These are phyloP conservation scores for Coemansia sp. DNA, from an alignment of 192 early-diverging fungal species.

Conservation along the genomic window DNA sequence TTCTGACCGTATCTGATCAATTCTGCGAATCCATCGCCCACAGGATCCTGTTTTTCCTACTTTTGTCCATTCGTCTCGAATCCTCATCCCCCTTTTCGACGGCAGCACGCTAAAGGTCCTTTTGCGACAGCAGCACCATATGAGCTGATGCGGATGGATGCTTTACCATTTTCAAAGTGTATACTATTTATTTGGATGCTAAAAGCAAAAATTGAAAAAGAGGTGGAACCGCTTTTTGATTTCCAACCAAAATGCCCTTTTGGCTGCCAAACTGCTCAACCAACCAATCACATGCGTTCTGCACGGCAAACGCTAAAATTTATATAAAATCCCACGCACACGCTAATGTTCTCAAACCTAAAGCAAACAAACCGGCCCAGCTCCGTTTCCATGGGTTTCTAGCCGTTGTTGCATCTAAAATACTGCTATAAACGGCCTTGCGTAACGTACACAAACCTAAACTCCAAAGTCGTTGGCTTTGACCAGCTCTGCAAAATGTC, in stretches of 20 bases:
- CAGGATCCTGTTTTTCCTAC: not conserved
- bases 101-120: not conserved
- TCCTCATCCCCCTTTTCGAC: not conserved
- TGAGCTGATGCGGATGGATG: constrained; percentile 3
- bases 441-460: too few species aligned
- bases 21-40: not conserved
- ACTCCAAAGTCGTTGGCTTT: too few species aligned
- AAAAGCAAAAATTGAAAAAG: constrained; percentile 8
- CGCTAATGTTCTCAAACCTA: not conserved
- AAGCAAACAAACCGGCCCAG: too few species aligned
- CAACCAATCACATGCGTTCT: not conserved
- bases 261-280: not conserved
- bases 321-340: too few species aligned
- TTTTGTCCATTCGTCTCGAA: not conserved
- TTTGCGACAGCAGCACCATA: not conserved
- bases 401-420: too few species aligned
- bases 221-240: not conserved
- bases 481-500: too few species aligned
- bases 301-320: not conserved
- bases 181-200: constrained; percentile 10
- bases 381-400: too few species aligned
- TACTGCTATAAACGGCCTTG: too few species aligned
- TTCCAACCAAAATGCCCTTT: not conserved
- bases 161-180: constrained; percentile 13
- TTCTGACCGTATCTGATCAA: not conserved